Evolutionary conservation across 495 filamentous ascomycete species (phyloP).

Genomic region (Penicilliopsis zonata): DNA sequence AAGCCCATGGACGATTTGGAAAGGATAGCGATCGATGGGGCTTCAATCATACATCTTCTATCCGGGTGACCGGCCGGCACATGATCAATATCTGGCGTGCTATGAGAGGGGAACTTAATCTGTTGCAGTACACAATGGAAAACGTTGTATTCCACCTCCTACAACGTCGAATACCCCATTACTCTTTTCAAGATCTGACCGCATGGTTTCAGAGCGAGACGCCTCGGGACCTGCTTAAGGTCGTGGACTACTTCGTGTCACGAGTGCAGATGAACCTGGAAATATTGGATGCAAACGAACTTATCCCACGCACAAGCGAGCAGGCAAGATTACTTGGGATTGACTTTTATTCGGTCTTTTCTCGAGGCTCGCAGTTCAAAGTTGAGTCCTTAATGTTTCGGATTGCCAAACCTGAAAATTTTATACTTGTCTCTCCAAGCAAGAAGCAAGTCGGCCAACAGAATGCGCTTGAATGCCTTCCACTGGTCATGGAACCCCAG

Average conservation of each 20-base stretch:
- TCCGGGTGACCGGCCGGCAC: slow-evolving; percentile 81
- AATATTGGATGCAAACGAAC: slow-evolving; percentile 82
- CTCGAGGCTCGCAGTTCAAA: slow-evolving; percentile 91
- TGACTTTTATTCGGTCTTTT: slow-evolving; percentile 92
- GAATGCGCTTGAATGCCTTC: slow-evolving; percentile 90
- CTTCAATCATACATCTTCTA: slow-evolving; percentile 78
- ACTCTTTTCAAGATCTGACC: slow-evolving; percentile 64
- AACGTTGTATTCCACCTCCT: slow-evolving; percentile 91
- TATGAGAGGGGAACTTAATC: slow-evolving; percentile 80
- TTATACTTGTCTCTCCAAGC: slow-evolving; percentile 79
- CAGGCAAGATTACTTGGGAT: slow-evolving; percentile 88
- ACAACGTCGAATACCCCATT: slow-evolving; percentile 86
- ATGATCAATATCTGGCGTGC: slow-evolving; percentile 97
- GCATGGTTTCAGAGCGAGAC: slow-evolving; percentile 62
- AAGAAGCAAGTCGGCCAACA: slow-evolving; percentile 85
- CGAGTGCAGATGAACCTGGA: slow-evolving; percentile 77
- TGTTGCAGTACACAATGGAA: slow-evolving; percentile 92
- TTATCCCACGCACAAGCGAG: slow-evolving; percentile 83
- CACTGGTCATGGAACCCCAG: slow-evolving; percentile 95
- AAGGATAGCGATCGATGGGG: slow-evolving; percentile 86
- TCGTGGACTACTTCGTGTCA: slow-evolving; percentile 65
- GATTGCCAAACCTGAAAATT: slow-evolving; percentile 95
- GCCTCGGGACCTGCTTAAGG: slow-evolving; percentile 56
- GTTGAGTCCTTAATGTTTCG: slow-evolving; percentile 98
- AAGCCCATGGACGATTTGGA: slow-evolving; percentile 70